These are phyloP conservation scores for Colletotrichum scovillei DNA, from an alignment of 2,329 filamentous ascomycete genomes.

Conservation along the genomic window DNA sequence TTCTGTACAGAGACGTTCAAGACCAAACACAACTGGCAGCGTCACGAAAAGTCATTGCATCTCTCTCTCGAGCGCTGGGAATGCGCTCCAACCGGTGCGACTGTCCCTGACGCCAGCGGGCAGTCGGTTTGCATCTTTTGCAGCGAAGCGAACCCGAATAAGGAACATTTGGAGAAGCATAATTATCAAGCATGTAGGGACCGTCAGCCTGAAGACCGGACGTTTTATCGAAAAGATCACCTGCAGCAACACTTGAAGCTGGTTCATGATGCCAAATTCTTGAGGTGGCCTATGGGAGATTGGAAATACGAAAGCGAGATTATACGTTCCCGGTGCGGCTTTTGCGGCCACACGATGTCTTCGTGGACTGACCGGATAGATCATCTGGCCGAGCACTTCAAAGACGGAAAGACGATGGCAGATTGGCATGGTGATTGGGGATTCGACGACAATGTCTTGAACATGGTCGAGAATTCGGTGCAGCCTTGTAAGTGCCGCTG, in stretches of 20 bases:
- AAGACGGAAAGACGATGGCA: conserved; percentile 50
- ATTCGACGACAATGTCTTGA: conserved; percentile 48
- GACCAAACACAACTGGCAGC: conserved; percentile 58
- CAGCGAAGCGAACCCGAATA: conserved; percentile 43
- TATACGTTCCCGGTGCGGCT: conserved; percentile 48
- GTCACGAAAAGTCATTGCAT: conserved; percentile 62
- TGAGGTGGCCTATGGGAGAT: conserved; percentile 22
- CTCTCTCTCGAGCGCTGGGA: conserved; percentile 57
- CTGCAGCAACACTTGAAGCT: conserved; percentile 51
- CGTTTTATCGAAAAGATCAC: conserved; percentile 57
- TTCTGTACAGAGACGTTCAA: conserved; percentile 60
- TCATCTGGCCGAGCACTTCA: conserved; percentile 54
- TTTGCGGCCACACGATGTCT: conserved; percentile 48
- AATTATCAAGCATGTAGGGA: conserved; percentile 60
- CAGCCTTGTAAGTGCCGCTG: conserved; percentile 44
- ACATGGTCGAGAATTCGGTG: conserved; percentile 52
- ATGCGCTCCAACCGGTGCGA: conserved; percentile 43
- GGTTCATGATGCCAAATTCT: conserved; percentile 25
- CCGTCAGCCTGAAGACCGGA: conserved; percentile 55
- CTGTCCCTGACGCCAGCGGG: conserved; percentile 46
- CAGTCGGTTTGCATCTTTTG: conserved; percentile 54
- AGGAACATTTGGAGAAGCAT: conserved; percentile 49
- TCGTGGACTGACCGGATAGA: conserved; percentile 48
- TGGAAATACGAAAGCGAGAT: conserved; percentile 24
- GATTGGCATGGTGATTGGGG: conserved; percentile 55